Evolutionary conservation across 2,329 filamentous ascomycete genomes (phyloP), one percentile per base, ranked within the genome.

Genomic region (Xylariaceae sp.): DNA sequence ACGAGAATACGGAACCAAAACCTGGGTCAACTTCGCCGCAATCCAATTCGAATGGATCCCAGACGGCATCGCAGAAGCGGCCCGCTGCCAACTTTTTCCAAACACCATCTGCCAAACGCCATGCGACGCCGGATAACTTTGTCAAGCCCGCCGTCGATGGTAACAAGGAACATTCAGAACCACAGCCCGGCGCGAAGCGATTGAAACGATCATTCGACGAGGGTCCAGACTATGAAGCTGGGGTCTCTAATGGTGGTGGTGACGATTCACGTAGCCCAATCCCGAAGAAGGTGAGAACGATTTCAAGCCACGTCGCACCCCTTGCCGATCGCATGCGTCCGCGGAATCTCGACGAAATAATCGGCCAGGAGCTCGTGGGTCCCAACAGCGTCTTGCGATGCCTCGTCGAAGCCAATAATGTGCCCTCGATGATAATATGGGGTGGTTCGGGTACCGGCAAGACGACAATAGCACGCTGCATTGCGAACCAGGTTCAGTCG

Each of bases 351-450:
- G 90, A 97, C 69, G 88, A 96, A 13, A 89, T 97, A 2, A 92
- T 82, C 65, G 94, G 94, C 0, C 94, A 99, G 75, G 91, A 96
- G 50, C 84, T 99, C 0, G 92, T 99, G 1, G 93, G 92, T 0
- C 84, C 85, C 0, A 78, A 85, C 37, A 94, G 94, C n/a, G 85
- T 97, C 4, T 80, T 99, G 49, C 86, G 93, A 3, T 87, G 88
- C 35, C 81, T 97, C 60, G 95, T 99, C 65, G 89, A 96, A 69
- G 82, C 88, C 60, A 88, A 94, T 68, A 83, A 88, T 4, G 86
- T 97, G 37, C 93, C 94, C 0, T 96, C 90, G 11, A 96, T 99
- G 90, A 92, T 99, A 47, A 79, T 99, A 11, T 99, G 94, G 90
- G 90, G 90, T 37, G 84, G 83, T 0, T 86, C 89, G 0, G 90